Evolutionary conservation across 805 yeast species (phyloP).

Genomic region (Cyberlindnera saturnus): DNA sequence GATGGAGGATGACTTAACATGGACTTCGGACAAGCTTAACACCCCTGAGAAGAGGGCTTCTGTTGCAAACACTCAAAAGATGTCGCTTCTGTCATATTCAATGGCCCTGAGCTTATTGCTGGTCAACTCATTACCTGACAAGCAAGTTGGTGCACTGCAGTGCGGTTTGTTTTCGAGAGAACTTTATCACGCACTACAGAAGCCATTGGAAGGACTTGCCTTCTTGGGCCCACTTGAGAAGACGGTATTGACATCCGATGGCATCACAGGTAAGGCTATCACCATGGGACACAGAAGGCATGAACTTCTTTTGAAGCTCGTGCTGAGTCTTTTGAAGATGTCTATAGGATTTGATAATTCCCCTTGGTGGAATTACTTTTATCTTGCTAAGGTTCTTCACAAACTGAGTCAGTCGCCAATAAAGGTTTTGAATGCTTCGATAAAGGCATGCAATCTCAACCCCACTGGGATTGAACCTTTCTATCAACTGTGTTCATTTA

Average conservation of each 20-base stretch:
- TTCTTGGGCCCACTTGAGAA: slow-evolving; percentile 28
- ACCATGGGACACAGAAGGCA: slow-evolving; percentile 3
- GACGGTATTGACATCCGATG: slow-evolving; percentile 19
- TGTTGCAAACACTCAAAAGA: slow-evolving; percentile 63
- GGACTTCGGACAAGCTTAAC: slow-evolving; percentile 83
- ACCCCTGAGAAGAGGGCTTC: slow-evolving; percentile 50
- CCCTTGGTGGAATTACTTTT: slow-evolving; percentile 61
- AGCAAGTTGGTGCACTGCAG: slow-evolving; percentile 35
- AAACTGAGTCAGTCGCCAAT: slow-evolving; percentile 36
- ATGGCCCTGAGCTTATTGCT: slow-evolving; percentile 55
- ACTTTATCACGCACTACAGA: slow-evolving; percentile 35
- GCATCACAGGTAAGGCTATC: background rate
- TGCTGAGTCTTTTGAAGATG: slow-evolving; percentile 38
- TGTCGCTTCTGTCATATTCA: slow-evolving; percentile 63
- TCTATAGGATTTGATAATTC: slow-evolving; percentile 38
- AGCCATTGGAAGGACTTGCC: slow-evolving; percentile 61
- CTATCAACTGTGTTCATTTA: slow-evolving; percentile 51
- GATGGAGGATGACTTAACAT: slow-evolving; percentile 86
- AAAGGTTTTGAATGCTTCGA: slow-evolving; percentile 35
- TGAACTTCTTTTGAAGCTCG: slow-evolving; percentile 25
- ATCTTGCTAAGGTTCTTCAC: slow-evolving; percentile 50
- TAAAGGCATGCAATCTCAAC: slow-evolving; percentile 37
- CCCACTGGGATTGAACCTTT: slow-evolving; percentile 64
- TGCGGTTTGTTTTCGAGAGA: slow-evolving; percentile 54
- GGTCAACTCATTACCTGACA: slow-evolving; percentile 16